These are phyloP conservation scores for Aureobasidium sp. DNA, from an alignment of 2,329 filamentous ascomycete genomes.

Conservation along the genomic window DNA sequence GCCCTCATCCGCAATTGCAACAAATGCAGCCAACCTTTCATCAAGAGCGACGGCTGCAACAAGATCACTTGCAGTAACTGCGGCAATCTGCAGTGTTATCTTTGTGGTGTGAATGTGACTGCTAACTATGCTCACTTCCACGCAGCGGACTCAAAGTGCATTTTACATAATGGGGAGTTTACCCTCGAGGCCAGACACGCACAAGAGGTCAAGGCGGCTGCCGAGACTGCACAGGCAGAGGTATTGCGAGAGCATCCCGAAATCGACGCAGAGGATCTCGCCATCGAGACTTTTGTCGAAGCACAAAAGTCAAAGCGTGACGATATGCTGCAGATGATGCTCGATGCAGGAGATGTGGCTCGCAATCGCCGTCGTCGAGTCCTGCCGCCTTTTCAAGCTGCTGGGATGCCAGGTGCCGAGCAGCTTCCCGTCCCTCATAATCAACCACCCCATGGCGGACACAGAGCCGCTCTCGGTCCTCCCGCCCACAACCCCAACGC, in stretches of 20 bases:
- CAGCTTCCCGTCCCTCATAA: not conserved
- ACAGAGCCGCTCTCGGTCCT: not conserved
- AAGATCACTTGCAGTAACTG: slow-evolving; percentile 70
- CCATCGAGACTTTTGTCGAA: slow-evolving; percentile 51
- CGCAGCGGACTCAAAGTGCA: slow-evolving; percentile 51
- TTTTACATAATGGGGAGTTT: slow-evolving; percentile 54
- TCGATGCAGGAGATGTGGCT: no score
- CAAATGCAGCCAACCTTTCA: slow-evolving; percentile 62
- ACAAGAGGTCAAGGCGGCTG: slow-evolving; percentile 56
- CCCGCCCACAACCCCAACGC: not conserved
- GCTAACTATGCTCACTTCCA: slow-evolving; percentile 64
- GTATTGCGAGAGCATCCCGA: slow-evolving; percentile 54
- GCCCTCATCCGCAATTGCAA: slow-evolving; percentile 74
- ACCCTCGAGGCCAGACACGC: slow-evolving; percentile 51
- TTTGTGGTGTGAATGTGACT: slow-evolving; percentile 59
- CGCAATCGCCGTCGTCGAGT: no score
- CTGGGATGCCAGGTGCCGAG: not conserved
- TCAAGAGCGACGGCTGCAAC: slow-evolving; percentile 76
- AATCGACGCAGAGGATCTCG: slow-evolving; percentile 51
- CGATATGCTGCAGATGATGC: no score
- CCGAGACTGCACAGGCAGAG: slow-evolving; percentile 50
- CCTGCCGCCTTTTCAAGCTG: no score
- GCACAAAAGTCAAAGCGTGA: not conserved
- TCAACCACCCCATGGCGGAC: not conserved
- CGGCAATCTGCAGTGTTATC: slow-evolving; percentile 53